Conservation (phyloP, 192 early-diverging fungal species). For the Pilaira anomala region DNA sequence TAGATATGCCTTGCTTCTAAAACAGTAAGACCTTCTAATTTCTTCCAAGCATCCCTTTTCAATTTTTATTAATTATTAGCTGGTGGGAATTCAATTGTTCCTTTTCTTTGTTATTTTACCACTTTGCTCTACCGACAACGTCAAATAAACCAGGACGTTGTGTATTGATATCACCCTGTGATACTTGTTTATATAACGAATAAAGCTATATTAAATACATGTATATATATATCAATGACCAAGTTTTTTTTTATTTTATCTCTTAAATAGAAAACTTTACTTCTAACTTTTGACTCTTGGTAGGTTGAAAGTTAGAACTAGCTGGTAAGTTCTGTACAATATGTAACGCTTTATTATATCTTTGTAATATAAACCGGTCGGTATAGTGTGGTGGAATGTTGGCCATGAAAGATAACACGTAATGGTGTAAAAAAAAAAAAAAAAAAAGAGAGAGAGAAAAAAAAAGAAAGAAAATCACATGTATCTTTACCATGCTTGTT, state of each 20-base stretch:
- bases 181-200: slow-evolving; percentile 49
- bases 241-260: neutral
- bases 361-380: slow-evolving; percentile 3
- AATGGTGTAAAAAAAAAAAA: neutral
- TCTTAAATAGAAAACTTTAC: neutral
- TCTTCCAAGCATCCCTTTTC: slow-evolving; percentile 42
- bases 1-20: slow-evolving; percentile 39
- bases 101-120: slow-evolving; percentile 24
- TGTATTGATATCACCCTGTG: slow-evolving; percentile 36
- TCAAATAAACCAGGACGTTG: slow-evolving; percentile 46
- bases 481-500: too few relatives aligned
- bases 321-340: slow-evolving; percentile 31
- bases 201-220: slow-evolving; percentile 38
- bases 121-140: slow-evolving; percentile 45
- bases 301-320: slow-evolving; percentile 31
- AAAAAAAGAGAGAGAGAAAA: neutral
- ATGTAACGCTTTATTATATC: slow-evolving; percentile 33
- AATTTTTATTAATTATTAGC: neutral
- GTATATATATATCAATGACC: too few relatives aligned
- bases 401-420: slow-evolving; percentile 13
- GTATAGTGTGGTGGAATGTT: slow-evolving; percentile 11
- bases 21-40: slow-evolving; percentile 40
- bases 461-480: slow-evolving; percentile 13
- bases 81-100: too few relatives aligned
- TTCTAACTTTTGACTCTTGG: slow-evolving; percentile 20